Evolutionary conservation across 1,139 yeast species (phyloP).

Genomic region (Zygoascus meyerae): DNA sequence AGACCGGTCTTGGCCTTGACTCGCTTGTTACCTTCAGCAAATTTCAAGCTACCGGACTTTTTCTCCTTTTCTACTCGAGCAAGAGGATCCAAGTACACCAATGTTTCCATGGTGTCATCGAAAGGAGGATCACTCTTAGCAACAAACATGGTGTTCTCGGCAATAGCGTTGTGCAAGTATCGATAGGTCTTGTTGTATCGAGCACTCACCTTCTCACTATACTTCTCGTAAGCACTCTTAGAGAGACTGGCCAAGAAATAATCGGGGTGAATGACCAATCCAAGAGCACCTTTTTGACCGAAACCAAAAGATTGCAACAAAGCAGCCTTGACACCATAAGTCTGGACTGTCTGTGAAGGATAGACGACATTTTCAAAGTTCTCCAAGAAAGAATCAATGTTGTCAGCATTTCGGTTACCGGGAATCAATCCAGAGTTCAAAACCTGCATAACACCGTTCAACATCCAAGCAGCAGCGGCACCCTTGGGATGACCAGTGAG

Average conservation of each 20-base stretch:
- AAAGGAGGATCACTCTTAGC: conserved; percentile 95
- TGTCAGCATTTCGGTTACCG: conserved; percentile 98
- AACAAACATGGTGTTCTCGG: conserved; percentile 84
- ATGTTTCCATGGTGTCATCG: conserved; percentile 75
- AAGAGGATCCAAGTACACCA: conserved; percentile 92
- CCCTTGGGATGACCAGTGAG: conserved; percentile 99
- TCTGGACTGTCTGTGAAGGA: conserved; percentile 90
- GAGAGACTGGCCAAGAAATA: conserved; percentile 82
- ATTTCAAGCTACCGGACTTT: conserved; percentile 47
- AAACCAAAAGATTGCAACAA: conserved; percentile 97
- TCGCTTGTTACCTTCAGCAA: conserved; percentile 37
- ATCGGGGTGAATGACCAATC: conserved; percentile 86
- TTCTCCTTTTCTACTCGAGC: conserved; percentile 64
- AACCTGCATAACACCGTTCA: conserved; percentile 95
- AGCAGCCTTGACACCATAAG: conserved; percentile 96
- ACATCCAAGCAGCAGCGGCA: conserved; percentile 99
- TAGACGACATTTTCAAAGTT: conserved; percentile 82
- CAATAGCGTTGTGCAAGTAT: conserved; percentile 93
- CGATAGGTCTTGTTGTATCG: conserved; percentile 91
- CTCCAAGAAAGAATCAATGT: conserved; percentile 77
- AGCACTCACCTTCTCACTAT: conserved; percentile 62
- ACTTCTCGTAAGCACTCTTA: conserved; percentile 60
- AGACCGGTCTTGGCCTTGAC: conserved; percentile 29
- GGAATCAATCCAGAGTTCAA: conserved; percentile 92
- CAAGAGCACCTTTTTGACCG: conserved; percentile 99